Evolutionary conservation across 2,329 filamentous ascomycete genomes (phyloP).

Genomic region (Bertia moriformis): DNA sequence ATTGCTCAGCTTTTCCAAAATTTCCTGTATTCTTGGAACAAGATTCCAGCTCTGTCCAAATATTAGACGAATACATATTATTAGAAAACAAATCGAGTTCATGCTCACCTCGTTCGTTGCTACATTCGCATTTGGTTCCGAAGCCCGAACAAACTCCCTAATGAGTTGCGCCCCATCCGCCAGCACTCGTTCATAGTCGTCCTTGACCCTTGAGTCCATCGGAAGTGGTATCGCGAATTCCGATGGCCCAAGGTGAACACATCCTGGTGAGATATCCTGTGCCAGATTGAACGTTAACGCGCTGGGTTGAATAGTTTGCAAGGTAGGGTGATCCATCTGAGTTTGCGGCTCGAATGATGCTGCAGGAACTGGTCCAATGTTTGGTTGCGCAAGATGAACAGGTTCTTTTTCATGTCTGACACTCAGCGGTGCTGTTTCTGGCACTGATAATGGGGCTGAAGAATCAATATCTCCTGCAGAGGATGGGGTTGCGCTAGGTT

Average conservation of each 20-base stretch:
- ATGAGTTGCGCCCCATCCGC: slow-evolving; percentile 12
- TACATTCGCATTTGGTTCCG: slow-evolving; percentile 1
- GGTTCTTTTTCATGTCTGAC: slow-evolving; percentile 9
- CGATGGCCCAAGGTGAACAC: slow-evolving; percentile 17
- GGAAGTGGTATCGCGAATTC: slow-evolving; percentile 23
- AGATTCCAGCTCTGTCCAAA: not conserved
- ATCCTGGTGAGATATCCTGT: slow-evolving; percentile 13
- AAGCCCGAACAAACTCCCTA: slow-evolving; percentile 11
- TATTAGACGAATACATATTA: not conserved
- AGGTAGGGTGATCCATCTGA: slow-evolving; percentile 8
- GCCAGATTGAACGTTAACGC: slow-evolving; percentile 13
- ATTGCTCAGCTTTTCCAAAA: slow-evolving; percentile 21
- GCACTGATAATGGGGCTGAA: slow-evolving; percentile 10
- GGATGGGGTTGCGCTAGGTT: slow-evolving; percentile 21
- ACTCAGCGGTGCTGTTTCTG: slow-evolving; percentile 17
- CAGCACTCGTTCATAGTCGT: slow-evolving; percentile 20
- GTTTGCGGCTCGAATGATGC: slow-evolving; percentile 8
- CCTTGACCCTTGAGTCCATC: slow-evolving; percentile 24
- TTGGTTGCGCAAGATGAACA: slow-evolving; percentile 3
- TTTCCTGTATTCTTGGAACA: slow-evolving; percentile 13
- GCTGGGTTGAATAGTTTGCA: slow-evolving; percentile 20
- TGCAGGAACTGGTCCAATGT: no score
- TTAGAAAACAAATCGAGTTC: not conserved
- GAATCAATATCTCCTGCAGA: slow-evolving; percentile 22
- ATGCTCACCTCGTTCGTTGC: not conserved